These are phyloP conservation scores for Penicillium sp. DNA, from an alignment of 2,329 filamentous ascomycete genomes.

Conservation along the genomic window DNA sequence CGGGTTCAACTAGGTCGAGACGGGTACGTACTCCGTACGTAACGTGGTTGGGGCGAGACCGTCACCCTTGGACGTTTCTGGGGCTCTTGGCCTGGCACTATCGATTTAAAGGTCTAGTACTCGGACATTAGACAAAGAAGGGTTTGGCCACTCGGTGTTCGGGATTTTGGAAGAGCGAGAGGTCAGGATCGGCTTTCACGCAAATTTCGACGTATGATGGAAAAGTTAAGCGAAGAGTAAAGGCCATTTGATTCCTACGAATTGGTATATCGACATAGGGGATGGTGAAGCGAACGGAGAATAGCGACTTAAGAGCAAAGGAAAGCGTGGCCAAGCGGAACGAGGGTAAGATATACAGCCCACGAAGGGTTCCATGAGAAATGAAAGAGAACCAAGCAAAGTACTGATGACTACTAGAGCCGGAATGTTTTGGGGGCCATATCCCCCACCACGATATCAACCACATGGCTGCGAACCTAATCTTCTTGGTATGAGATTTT, in stretches of 20 bases:
- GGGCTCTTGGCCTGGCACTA: no score
- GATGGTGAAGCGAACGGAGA: neutral
- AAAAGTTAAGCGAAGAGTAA: neutral
- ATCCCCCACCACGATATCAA: neutral
- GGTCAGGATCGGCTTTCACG: neutral
- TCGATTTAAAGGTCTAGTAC: no score
- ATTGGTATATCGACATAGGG: conserved; percentile 3
- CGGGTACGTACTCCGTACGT: no score
- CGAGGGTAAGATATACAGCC: conserved; percentile 1
- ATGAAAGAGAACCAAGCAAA: neutral
- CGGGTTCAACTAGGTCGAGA: neutral
- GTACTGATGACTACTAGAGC: neutral
- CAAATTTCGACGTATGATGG: no score
- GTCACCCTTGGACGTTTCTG: no score
- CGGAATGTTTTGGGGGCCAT: neutral
- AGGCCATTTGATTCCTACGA: neutral
- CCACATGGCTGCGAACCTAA: conserved; percentile 27
- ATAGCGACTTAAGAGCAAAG: neutral
- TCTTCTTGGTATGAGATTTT: conserved; percentile 94
- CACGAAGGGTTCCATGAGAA: neutral
- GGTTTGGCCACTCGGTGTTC: no score
- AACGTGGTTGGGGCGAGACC: no score
- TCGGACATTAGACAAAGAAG: no score
- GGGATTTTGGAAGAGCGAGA: neutral
- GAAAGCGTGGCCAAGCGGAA: neutral